Percentiles rank a stretch among this genome's conserved stretches.
phyloP scores from a whole-genome alignment of 306 rosid species.

The Pachyrhizus erosus region DNA sequence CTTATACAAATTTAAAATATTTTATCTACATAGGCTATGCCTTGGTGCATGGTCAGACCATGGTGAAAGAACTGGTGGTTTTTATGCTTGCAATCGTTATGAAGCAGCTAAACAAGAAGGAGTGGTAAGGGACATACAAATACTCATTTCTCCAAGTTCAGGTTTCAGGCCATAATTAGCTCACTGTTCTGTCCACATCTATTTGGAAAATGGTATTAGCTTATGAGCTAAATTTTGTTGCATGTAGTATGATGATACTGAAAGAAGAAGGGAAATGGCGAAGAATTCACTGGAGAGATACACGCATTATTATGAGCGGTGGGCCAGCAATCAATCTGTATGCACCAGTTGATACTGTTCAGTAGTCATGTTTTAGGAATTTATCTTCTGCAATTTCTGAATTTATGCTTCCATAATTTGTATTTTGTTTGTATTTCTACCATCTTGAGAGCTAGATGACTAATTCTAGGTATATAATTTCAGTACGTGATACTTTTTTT shows the following conservation, averaged over 20 bases:
- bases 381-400: conserved; percentile 34
- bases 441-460: conserved; percentile 17
- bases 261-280: conserved; percentile 97
- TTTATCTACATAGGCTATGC: conserved; percentile 73
- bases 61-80: conserved; percentile 73
- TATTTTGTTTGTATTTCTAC: conserved; percentile 1
- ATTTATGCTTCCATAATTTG: conserved; percentile 6
- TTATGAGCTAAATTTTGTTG: conserved; percentile 39
- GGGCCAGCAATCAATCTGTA: conserved; percentile 99
- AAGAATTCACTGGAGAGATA: conserved; percentile 97
- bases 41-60: conserved; percentile 75
- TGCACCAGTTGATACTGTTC: conserved; percentile 36
- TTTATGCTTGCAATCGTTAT: conserved; percentile 76
- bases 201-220: conserved; percentile 25
- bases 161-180: conserved; percentile 25
- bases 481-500: not conserved
- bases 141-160: conserved; percentile 24
- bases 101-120: conserved; percentile 71
- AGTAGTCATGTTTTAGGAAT: conserved; percentile 22
- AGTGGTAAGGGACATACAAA: conserved; percentile 54
- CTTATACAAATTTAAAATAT: conserved; percentile 5
- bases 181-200: conserved; percentile 21
- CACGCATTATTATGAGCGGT: conserved; percentile 97
- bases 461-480: conserved; percentile 5
- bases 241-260: conserved; percentile 71